Evolutionary conservation across 1,139 yeast genomes (phyloP).

Genomic region (Yamadazyma oceani): DNA sequence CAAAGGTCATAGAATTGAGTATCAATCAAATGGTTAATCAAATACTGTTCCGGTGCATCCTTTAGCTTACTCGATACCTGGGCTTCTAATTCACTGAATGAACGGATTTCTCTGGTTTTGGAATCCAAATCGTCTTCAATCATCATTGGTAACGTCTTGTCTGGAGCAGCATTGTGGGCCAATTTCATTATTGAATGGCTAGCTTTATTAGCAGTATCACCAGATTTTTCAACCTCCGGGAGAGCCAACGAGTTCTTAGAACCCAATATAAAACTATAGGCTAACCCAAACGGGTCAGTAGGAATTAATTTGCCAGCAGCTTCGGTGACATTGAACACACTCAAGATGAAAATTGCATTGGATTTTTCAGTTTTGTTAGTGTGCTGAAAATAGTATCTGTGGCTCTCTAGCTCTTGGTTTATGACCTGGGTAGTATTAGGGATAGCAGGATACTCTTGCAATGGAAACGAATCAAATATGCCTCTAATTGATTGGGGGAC

Average conservation of each 20-base stretch:
- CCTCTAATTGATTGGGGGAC: slow-evolving; percentile 40
- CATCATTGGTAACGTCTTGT: slow-evolving; percentile 43
- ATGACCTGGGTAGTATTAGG: slow-evolving; percentile 20
- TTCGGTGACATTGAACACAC: slow-evolving; percentile 39
- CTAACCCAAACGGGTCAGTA: slow-evolving; percentile 46
- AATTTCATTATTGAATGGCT: slow-evolving; percentile 28
- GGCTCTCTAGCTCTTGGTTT: slow-evolving; percentile 12
- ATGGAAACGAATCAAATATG: slow-evolving; percentile 53
- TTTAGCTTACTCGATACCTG: slow-evolving; percentile 8
- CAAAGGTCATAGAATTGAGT: slow-evolving; percentile 41
- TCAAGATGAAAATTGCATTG: slow-evolving; percentile 30
- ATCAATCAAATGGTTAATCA: slow-evolving; percentile 37
- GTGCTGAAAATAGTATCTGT: slow-evolving; percentile 16
- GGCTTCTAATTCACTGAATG: slow-evolving; percentile 14
- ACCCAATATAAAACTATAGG: slow-evolving; percentile 32
- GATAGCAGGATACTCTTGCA: slow-evolving; percentile 34
- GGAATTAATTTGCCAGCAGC: slow-evolving; percentile 26
- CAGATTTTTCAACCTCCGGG: too few relatives aligned
- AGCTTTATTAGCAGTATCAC: too few relatives aligned
- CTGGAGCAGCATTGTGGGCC: slow-evolving; percentile 41
- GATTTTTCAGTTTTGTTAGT: background rate
- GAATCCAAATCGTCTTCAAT: slow-evolving; percentile 33
- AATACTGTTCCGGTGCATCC: slow-evolving; percentile 13
- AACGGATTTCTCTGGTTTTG: slow-evolving; percentile 25
- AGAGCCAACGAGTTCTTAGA: too few relatives aligned